Base-by-base conservation (phyloP, 2,329 filamentous ascomycete species). In the Nemania abortiva region DNA sequence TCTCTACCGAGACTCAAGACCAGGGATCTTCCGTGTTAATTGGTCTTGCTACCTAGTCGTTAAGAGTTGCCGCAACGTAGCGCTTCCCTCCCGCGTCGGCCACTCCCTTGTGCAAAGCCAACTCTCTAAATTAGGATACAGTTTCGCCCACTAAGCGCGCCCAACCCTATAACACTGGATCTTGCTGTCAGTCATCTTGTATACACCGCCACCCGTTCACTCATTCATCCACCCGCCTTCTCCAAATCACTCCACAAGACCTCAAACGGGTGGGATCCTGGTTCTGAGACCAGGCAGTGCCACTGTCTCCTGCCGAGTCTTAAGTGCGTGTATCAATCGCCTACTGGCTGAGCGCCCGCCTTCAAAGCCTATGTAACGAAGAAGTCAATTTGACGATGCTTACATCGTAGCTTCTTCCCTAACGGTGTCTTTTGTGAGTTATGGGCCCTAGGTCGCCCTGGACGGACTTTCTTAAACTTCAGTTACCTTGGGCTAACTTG, bases 311-410 rank as follows among this genome's bases (percentile, higher is more conserved):
- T 50, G 39, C 34, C 11, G 58, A 63, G 42, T 57, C 49, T 13
- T 47, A 37, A 29, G 31, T 52, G 22, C 63, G 57, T 65, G 31
- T 68, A 68, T 57, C 65, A 64, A 53, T 49, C 42, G 56, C 53
- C 45, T 50, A 55, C 53, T 65, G 49, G 27, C 37, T 31, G 31
- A 66, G 24, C 45, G 20, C 13, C 31, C 20, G 29, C 49, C 31
- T 29, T 66, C 20, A 56, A 55, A 58, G 24, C 31, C 59, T 49
- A 52, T 34, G 34, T 58, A 64, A 54, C 42, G 39, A 61, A 58
- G 56, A 63, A 59, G 47, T 66, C 62, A 49, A 60, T 56, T 66
- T 65, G 65, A 71, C 63, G 56, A 72, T 72, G 70, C 61, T 65
- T 37, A 67, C 60, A 66, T 69, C 66, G 42, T 71, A 72, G 66